Evolutionary conservation across 805 yeast species (phyloP).

Genomic region (Ogataea neopini): DNA sequence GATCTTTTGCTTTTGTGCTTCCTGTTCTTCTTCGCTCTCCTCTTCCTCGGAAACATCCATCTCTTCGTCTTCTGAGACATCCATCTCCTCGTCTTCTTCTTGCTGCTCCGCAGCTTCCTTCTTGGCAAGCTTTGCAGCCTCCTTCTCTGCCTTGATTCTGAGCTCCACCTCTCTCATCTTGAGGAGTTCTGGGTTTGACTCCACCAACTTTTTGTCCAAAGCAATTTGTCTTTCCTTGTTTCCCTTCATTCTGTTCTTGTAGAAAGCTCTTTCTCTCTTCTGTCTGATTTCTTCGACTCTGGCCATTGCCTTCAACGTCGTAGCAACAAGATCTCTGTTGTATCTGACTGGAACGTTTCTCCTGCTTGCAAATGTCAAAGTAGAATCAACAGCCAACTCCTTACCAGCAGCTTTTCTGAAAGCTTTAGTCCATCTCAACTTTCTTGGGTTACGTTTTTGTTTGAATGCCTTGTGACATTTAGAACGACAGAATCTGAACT

Average conservation of each 20-base stretch:
- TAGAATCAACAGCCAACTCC: constrained; percentile 95
- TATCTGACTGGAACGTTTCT: constrained; percentile 98
- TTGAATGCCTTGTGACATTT: constrained; percentile 97
- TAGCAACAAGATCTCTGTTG: constrained; percentile 92
- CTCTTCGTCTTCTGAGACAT: constrained; percentile 33
- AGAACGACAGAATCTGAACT: constrained; percentile 95
- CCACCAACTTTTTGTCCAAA: constrained; percentile 86
- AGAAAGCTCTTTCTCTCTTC: constrained; percentile 97
- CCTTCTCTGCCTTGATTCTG: constrained; percentile 71
- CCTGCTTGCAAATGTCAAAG: constrained; percentile 94
- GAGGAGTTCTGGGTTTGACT: constrained; percentile 82
- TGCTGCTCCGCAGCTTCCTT: constrained; percentile 48
- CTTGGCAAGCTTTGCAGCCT: constrained; percentile 56
- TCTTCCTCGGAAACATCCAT: constrained; percentile 37
- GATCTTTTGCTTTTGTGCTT: constrained; percentile 52
- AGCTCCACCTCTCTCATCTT: constrained; percentile 92
- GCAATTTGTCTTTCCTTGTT: constrained; percentile 85
- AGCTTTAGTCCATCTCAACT: constrained; percentile 97
- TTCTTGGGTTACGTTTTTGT: constrained; percentile 97
- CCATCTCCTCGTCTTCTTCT: constrained; percentile 50
- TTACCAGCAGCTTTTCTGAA: constrained; percentile 99
- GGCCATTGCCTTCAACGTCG: constrained; percentile 92
- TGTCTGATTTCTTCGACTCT: constrained; percentile 95
- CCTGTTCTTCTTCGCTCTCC: constrained; percentile 41
- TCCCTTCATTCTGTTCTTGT: constrained; percentile 98